Conservation (phyloP, 345 rosid genomes). For the Geranium rotundifolium region DNA sequence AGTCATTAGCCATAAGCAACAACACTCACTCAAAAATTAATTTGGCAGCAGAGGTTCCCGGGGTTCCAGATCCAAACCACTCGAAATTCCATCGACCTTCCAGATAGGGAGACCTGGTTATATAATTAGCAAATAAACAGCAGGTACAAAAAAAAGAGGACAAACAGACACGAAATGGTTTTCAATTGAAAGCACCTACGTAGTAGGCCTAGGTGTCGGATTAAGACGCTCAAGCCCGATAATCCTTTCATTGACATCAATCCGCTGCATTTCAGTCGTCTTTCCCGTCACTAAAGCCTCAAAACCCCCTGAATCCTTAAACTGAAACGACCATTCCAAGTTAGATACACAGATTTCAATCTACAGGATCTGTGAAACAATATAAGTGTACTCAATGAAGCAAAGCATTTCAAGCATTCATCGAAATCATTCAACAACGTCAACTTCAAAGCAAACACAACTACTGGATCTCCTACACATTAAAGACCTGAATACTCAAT, state of each 20-base stretch:
- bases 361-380: no score
- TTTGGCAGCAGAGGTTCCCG: constrained; percentile 57
- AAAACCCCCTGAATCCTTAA: constrained; percentile 89
- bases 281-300: constrained; percentile 72
- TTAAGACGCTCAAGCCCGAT: constrained; percentile 78
- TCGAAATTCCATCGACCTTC: constrained; percentile 91
- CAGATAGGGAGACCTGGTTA: constrained; percentile 78
- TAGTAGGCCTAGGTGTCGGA: constrained; percentile 84
- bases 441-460: no score
- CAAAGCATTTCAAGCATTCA: no score
- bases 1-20: not conserved
- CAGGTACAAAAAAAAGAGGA: constrained; percentile 1
- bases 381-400: no score
- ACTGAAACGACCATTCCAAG: constrained; percentile 23
- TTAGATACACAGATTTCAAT: no score
- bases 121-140: constrained; percentile 34
- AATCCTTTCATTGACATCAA: constrained; percentile 90
- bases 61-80: constrained; percentile 83
- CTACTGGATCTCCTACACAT: not conserved
- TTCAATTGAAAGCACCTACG: constrained; percentile 39
- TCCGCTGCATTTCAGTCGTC: constrained; percentile 55
- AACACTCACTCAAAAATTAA: constrained; percentile 53
- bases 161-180: not conserved
- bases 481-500: not conserved
- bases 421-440: no score